phyloP scores from a whole-genome alignment of 148 eudicot genomes.

The Chenopodium formosanum region DNA sequence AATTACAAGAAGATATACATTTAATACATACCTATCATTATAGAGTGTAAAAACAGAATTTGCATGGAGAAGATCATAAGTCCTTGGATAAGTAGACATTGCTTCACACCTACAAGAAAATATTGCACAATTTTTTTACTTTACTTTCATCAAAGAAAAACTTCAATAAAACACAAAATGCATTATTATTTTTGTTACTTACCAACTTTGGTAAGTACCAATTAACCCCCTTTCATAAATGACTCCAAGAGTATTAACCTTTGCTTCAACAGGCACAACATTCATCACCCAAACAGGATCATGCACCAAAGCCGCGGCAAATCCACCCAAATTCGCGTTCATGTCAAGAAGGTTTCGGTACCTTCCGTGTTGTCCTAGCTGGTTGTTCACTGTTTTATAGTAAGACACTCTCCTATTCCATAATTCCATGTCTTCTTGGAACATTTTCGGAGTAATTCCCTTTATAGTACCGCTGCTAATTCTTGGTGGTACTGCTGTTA shows the following conservation, averaged over 20 bases:
- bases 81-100: conserved; percentile 80
- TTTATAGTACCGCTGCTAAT: conserved; percentile 43
- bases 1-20: neutral
- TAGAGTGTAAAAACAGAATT: conserved; percentile 66
- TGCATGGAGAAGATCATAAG: conserved; percentile 70
- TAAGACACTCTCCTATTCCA: conserved; percentile 70
- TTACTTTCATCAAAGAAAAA: neutral
- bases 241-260: conserved; percentile 71
- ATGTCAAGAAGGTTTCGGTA: conserved; percentile 79
- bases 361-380: conserved; percentile 56
- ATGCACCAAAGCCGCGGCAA: conserved; percentile 63
- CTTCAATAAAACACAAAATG: neutral
- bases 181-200: neutral
- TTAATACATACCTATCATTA: conserved; percentile 50
- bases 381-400: conserved; percentile 69
- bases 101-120: conserved; percentile 65
- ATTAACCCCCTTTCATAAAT: conserved; percentile 76
- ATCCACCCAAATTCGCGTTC: conserved; percentile 83
- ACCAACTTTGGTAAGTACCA: conserved; percentile 87
- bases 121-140: neutral
- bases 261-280: conserved; percentile 69
- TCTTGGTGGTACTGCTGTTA: conserved; percentile 60
- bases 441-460: conserved; percentile 51
- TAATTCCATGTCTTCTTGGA: conserved; percentile 38
- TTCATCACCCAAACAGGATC: conserved; percentile 93